A percentile compares a stretch with the other conserved stretches of the same genome.
These are phyloP conservation scores for Berkeleyomyces rouxiae DNA, from an alignment of 2,329 filamentous ascomycete species.

Conservation along the genomic window DNA sequence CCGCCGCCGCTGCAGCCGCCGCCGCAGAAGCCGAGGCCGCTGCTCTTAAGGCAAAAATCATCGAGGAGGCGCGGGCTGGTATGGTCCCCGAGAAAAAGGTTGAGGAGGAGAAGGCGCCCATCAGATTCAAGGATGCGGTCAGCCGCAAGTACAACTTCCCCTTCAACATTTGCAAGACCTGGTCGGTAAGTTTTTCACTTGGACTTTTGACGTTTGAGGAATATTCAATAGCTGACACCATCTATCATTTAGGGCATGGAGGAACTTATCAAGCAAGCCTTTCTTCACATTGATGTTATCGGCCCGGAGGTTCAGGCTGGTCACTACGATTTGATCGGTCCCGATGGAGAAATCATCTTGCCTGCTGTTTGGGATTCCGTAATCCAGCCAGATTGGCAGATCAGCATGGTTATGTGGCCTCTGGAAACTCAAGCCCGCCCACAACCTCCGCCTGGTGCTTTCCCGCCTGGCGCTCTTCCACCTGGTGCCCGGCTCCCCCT, in stretches of 20 bases:
- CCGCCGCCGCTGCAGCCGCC: conserved; percentile 23
- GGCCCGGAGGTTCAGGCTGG: conserved; percentile 61
- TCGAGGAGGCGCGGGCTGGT: conserved; percentile 37
- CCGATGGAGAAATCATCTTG: conserved; percentile 68
- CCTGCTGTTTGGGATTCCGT: conserved; percentile 65
- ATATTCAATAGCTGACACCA: not conserved
- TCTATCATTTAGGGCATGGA: conserved; percentile 54
- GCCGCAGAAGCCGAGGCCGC: conserved; percentile 36
- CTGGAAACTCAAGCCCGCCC: conserved; percentile 27
- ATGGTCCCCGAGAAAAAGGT: conserved; percentile 33
- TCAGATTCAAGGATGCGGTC: conserved; percentile 83
- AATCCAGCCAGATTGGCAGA: conserved; percentile 50
- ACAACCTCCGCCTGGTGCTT: not conserved
- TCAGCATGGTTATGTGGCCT: conserved; percentile 44
- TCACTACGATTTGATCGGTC: conserved; percentile 65
- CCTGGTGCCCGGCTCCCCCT: not conserved
- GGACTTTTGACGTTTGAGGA: not conserved
- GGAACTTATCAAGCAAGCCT: conserved; percentile 70
- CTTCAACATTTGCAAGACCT: conserved; percentile 68
- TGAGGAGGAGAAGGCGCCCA: conserved; percentile 47
- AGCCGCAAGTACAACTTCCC: conserved; percentile 87
- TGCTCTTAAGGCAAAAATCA: conserved; percentile 36
- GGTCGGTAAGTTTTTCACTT: conserved; percentile 44
- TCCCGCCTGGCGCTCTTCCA: not conserved
- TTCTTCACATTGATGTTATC: conserved; percentile 60